Conservation (phyloP, 169 alveolate genomes). For the Plasmodium inui region DNA sequence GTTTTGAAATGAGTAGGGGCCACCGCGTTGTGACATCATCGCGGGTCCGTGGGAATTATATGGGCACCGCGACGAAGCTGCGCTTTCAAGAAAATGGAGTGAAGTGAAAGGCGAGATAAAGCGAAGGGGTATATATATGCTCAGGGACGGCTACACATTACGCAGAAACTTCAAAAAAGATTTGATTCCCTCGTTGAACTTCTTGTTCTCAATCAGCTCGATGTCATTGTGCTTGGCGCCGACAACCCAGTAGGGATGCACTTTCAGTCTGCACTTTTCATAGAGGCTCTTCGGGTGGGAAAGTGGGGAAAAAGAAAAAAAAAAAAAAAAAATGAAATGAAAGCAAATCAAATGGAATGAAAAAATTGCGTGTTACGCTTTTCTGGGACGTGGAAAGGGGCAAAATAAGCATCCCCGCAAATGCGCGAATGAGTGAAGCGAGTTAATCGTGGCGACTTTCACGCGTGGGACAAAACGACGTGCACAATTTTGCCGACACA, state of each 20-base stretch:
- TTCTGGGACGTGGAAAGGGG: neutral
- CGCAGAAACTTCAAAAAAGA: conserved; percentile 50
- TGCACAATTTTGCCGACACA: neutral
- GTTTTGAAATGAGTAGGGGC: neutral
- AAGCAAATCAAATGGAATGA: neutral
- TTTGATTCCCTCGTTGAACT: conserved; percentile 44
- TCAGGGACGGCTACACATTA: conserved; percentile 1
- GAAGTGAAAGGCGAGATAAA: neutral
- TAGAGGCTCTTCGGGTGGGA: conserved; percentile 32
- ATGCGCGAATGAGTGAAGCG: neutral
- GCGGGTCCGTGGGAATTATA: neutral
- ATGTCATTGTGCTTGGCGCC: conserved; percentile 72
- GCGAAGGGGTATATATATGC: neutral
- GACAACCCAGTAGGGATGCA: conserved; percentile 67
- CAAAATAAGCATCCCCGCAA: neutral
- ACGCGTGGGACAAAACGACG: neutral
- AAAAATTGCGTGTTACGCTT: neutral
- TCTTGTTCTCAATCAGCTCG: conserved; percentile 52
- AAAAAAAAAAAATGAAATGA: neutral
- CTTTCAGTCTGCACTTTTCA: conserved; percentile 71
- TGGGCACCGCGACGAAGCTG: neutral
- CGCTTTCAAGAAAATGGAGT: neutral
- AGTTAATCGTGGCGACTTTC: neutral
- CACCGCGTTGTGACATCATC: neutral
- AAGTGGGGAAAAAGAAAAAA: conserved; percentile 2